Conservation (phyloP, 1,284 basidiomycete genomes). For the Gastroboletus turbinatus region DNA sequence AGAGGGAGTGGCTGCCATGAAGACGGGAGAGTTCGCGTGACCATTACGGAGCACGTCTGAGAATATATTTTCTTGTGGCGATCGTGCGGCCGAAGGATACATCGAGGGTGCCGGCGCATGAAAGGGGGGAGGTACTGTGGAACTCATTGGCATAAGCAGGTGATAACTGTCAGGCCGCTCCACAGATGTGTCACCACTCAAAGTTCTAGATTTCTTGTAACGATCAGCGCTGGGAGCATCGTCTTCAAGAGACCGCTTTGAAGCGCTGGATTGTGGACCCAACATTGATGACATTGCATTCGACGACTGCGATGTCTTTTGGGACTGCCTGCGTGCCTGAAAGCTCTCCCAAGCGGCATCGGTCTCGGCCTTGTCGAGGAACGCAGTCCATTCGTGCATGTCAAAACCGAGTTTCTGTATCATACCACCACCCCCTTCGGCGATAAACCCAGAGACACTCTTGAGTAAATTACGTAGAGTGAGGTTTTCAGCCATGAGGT, state of each 20-base stretch:
- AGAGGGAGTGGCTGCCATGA: conserved; percentile 48
- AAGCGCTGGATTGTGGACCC: conserved; percentile 20
- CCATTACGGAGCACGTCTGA: conserved; percentile 58
- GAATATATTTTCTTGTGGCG: conserved; percentile 53
- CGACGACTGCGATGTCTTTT: conserved; percentile 31
- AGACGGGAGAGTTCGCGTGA: conserved; percentile 60
- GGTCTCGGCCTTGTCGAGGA: conserved; percentile 81
- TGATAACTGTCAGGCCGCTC: conserved; percentile 48
- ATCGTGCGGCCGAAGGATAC: conserved; percentile 35
- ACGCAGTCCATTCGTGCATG: conserved; percentile 72
- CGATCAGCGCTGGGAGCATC: conserved; percentile 38
- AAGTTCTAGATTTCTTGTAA: conserved; percentile 52
- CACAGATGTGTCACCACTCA: conserved; percentile 40
- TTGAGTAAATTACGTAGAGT: conserved; percentile 77
- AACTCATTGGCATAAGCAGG: conserved; percentile 53
- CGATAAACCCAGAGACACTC: conserved; percentile 76
- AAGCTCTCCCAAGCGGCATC: conserved; percentile 91
- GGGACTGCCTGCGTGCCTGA: conserved; percentile 52
- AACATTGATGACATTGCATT: conserved; percentile 31
- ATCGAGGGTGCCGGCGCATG: conserved; percentile 38
- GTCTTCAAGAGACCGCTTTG: conserved; percentile 51
- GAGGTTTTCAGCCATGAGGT: conserved; percentile 87
- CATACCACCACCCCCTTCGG: conserved; percentile 78
- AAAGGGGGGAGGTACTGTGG: conserved; percentile 36
- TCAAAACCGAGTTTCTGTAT: conserved; percentile 80